These are phyloP conservation scores for Schwanniomyces sp. DNA, from an alignment of 805 yeast genomes.

Conservation along the genomic window DNA sequence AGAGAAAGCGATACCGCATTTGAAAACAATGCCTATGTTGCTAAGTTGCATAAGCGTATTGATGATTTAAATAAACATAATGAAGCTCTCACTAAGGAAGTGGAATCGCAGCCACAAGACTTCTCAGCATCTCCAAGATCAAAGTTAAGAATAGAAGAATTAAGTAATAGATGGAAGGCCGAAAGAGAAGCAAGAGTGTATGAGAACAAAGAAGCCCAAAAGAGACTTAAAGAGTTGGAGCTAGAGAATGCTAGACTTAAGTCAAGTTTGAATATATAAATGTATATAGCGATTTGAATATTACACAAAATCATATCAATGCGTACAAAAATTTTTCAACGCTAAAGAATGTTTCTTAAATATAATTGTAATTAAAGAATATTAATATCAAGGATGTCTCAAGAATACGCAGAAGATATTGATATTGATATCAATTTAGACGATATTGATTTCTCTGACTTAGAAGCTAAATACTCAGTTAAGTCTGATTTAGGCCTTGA, in stretches of 20 bases:
- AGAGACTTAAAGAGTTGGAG: conserved; percentile 54
- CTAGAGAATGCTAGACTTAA: conserved; percentile 47
- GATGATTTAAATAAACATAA: conserved; percentile 24
- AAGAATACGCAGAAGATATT: conserved; percentile 28
- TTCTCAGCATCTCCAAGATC: conserved; percentile 31
- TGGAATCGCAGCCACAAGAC: conserved; percentile 7
- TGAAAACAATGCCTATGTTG: conserved; percentile 19
- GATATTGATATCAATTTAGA: conserved; percentile 40
- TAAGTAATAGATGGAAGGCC: conserved; percentile 64
- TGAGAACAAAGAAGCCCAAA: conserved; percentile 57
- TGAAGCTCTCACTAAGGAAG: conserved; percentile 17
- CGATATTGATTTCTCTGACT: conserved; percentile 77
- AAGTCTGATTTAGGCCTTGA: conserved; percentile 62
- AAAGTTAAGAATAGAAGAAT: conserved; percentile 56
- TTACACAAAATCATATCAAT: conserved; percentile 7
- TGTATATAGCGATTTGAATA: not conserved
- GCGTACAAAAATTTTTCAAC: conserved; percentile 15
- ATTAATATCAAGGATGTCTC: conserved; percentile 13
- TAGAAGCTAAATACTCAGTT: conserved; percentile 73
- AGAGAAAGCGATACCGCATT: conserved; percentile 28
- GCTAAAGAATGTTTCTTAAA: not conserved
- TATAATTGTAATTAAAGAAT: not conserved
- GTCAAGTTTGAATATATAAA: not conserved
- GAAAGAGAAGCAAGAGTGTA: conserved; percentile 69
- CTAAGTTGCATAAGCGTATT: conserved; percentile 22